phyloP scores from a whole-genome alignment of 2,329 filamentous ascomycete species.

The Colletotrichum horii region DNA sequence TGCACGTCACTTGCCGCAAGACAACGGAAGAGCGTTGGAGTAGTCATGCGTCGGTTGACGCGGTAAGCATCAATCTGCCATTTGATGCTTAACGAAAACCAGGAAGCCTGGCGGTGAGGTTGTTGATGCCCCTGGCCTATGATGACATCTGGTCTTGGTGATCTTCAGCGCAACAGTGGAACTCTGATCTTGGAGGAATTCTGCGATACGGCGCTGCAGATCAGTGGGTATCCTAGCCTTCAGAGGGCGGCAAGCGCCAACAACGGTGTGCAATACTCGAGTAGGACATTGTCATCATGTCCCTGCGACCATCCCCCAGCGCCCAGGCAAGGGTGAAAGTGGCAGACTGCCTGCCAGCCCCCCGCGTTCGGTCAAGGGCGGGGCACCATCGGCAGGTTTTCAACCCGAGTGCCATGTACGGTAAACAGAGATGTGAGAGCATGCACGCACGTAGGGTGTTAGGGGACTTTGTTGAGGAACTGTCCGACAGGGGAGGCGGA shows the following conservation, averaged over 20 bases:
- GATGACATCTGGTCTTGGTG: neutral
- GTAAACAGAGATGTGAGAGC: neutral
- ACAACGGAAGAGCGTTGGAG: neutral
- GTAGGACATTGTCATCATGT: neutral
- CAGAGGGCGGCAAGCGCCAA: neutral
- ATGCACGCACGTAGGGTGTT: neutral
- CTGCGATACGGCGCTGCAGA: constrained; percentile 8
- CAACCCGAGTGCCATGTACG: neutral
- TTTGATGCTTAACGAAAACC: neutral
- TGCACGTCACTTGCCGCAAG: neutral
- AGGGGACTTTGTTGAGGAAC: neutral
- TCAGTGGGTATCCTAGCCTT: constrained; percentile 1
- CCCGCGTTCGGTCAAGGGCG: constrained; percentile 10
- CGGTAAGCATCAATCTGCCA: neutral
- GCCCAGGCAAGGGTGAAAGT: neutral
- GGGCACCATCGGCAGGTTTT: neutral
- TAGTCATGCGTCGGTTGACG: neutral
- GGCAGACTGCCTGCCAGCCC: constrained; percentile 2
- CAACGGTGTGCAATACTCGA: neutral
- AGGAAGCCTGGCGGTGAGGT: neutral
- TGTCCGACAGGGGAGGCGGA: neutral
- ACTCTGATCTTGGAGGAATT: neutral
- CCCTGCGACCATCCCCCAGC: neutral
- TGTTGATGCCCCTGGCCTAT: neutral
- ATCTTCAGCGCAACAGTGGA: constrained; percentile 5